Evolutionary conservation across 768 basidiomycete species (phyloP).

Genomic region (Lactifluus piperatus): DNA sequence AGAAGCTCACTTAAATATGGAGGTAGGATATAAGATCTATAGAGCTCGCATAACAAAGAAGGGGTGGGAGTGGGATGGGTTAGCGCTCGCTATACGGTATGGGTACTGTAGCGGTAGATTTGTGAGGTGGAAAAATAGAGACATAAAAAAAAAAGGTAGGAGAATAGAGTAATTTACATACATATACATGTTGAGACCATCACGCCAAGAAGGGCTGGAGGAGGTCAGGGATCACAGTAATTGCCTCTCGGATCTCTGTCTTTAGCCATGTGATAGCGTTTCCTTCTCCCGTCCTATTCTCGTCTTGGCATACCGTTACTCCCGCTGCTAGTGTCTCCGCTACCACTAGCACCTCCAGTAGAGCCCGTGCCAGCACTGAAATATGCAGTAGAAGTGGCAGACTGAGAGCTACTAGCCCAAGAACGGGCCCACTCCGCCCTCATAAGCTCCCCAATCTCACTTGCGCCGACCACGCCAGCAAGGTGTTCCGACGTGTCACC

Average conservation of each 20-base stretch:
- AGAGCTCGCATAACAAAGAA: neutral
- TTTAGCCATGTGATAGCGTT: too few relatives aligned
- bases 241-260: too few relatives aligned
- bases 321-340: neutral
- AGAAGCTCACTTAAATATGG: neutral
- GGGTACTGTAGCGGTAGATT: neutral
- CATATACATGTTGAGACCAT: too few relatives aligned
- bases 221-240: too few relatives aligned
- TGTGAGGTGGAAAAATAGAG: too few relatives aligned
- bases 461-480: neutral
- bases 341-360: neutral
- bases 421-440: conserved; percentile 1
- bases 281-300: neutral
- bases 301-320: neutral
- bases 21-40: neutral
- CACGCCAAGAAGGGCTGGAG: too few relatives aligned
- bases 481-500: neutral
- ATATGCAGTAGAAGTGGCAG: conserved; percentile 1
- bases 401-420: neutral
- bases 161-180: neutral
- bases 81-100: neutral
- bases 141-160: neutral
- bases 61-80: neutral
- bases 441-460: conserved; percentile 8
- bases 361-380: conserved; percentile 1